phyloP scores from a whole-genome alignment of 306 rosid species.

The Trifolium dubium region DNA sequence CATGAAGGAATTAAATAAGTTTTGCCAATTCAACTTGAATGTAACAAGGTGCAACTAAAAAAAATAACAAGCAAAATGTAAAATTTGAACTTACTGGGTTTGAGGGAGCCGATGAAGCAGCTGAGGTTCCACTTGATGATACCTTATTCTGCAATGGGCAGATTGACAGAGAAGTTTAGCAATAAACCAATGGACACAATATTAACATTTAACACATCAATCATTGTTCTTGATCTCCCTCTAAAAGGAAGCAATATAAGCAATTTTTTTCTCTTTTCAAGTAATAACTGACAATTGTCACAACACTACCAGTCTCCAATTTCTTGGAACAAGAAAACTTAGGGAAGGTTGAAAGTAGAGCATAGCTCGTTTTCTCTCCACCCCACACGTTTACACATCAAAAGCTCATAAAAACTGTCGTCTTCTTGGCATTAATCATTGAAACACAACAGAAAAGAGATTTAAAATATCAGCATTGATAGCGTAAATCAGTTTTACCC shows the following conservation, averaged over 20 bases:
- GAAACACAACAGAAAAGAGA: not conserved
- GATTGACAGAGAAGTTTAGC: conserved; percentile 1
- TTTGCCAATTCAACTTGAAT: conserved; percentile 11
- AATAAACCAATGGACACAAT: conserved; percentile 16
- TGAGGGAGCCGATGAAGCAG: conserved; percentile 40
- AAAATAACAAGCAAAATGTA: not conserved
- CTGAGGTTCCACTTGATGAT: conserved; percentile 40
- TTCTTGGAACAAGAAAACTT: conserved; percentile 7
- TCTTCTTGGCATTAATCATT: not conserved
- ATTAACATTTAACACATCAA: not conserved
- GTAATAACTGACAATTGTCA: not conserved
- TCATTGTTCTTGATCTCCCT: conserved; percentile 16
- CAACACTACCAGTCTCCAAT: not conserved
- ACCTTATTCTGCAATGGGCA: conserved; percentile 42
- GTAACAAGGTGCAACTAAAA: not conserved
- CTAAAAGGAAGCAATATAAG: not conserved
- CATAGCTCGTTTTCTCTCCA: not conserved
- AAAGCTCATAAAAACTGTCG: not conserved
- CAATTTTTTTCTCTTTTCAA: not conserved
- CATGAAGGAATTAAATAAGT: conserved; percentile 1
- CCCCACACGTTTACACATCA: not conserved
- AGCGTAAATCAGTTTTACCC: not conserved
- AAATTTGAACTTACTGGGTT: conserved; percentile 30
- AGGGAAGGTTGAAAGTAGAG: not conserved
- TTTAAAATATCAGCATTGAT: not conserved